phyloP scores from a whole-genome alignment of 2,329 filamentous ascomycete genomes.

The Penicillium paneum region DNA sequence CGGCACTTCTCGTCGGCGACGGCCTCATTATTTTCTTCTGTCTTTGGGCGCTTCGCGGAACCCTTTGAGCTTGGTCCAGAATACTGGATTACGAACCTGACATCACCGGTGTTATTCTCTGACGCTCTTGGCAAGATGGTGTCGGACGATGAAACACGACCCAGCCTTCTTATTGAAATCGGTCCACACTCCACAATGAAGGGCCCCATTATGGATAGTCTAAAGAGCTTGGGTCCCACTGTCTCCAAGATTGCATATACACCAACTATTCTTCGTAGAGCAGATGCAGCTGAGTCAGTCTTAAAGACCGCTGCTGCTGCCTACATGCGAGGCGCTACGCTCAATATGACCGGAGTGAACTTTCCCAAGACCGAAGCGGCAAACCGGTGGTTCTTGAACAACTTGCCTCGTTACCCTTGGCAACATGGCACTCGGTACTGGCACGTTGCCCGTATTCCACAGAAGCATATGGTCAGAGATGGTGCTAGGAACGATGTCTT shows the following conservation, averaged over 20 bases:
- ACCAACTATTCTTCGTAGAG: constrained; percentile 24
- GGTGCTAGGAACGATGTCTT: constrained; percentile 27
- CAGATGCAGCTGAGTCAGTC: constrained; percentile 21
- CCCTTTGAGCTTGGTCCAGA: constrained; percentile 21
- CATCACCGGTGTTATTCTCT: constrained; percentile 23
- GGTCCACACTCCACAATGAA: constrained; percentile 38
- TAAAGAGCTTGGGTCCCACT: constrained; percentile 22
- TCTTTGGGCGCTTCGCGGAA: constrained; percentile 13
- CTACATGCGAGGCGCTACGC: constrained; percentile 15
- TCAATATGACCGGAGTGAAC: constrained; percentile 19
- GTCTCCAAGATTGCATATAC: constrained; percentile 19
- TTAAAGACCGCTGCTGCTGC: constrained; percentile 22
- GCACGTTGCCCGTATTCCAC: constrained; percentile 44
- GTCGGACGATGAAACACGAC: constrained; percentile 14
- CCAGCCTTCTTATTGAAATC: constrained; percentile 29
- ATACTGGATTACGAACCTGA: constrained; percentile 29
- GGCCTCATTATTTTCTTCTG: constrained; percentile 21
- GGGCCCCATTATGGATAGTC: constrained; percentile 27
- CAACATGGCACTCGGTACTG: constrained; percentile 47
- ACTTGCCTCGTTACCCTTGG: constrained; percentile 49
- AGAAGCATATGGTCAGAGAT: constrained; percentile 23
- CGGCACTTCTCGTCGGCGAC: constrained; percentile 11
- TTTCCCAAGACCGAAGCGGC: constrained; percentile 15
- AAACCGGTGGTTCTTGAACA: constrained; percentile 21
- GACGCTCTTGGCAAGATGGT: constrained; percentile 20